Conservation (phyloP, 2,329 filamentous ascomycete genomes). For the Alternaria ethzedia region DNA sequence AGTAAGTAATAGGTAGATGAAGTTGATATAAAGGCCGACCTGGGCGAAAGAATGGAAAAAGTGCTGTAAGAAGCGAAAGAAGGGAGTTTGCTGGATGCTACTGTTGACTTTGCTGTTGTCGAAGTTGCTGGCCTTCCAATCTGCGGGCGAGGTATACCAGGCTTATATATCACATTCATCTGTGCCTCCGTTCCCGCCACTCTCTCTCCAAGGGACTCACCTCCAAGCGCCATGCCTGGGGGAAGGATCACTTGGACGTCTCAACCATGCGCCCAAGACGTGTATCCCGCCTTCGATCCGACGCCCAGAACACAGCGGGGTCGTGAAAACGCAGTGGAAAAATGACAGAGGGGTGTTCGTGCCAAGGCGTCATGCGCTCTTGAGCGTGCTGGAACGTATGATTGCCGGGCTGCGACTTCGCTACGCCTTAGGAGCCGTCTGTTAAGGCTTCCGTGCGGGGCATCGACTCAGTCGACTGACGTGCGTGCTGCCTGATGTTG, state of each 20-base stretch:
- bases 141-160: conserved; percentile 6
- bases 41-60: conserved; percentile 37
- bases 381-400: conserved; percentile 41
- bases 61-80: conserved; percentile 19
- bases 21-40: conserved; percentile 33
- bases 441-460: conserved; percentile 26
- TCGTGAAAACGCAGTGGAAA: conserved; percentile 12
- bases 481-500: conserved; percentile 27
- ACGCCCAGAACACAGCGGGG: conserved; percentile 14
- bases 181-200: not conserved
- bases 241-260: conserved; percentile 30
- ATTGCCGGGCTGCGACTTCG: conserved; percentile 44
- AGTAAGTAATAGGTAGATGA: conserved; percentile 8
- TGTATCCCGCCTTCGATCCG: conserved; percentile 14
- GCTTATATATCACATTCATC: conserved; percentile 37
- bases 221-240: conserved; percentile 20
- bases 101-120: conserved; percentile 23
- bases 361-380: conserved; percentile 42
- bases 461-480: conserved; percentile 18
- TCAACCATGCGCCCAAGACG: conserved; percentile 29
- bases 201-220: not conserved
- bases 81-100: conserved; percentile 27
- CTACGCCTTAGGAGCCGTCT: conserved; percentile 27
- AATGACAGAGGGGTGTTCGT: conserved; percentile 29
- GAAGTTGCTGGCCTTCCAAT: conserved; percentile 35